Base-by-base conservation (phyloP, 2,329 filamentous ascomycete species). In the Nannizziopsis barbatae region DNA sequence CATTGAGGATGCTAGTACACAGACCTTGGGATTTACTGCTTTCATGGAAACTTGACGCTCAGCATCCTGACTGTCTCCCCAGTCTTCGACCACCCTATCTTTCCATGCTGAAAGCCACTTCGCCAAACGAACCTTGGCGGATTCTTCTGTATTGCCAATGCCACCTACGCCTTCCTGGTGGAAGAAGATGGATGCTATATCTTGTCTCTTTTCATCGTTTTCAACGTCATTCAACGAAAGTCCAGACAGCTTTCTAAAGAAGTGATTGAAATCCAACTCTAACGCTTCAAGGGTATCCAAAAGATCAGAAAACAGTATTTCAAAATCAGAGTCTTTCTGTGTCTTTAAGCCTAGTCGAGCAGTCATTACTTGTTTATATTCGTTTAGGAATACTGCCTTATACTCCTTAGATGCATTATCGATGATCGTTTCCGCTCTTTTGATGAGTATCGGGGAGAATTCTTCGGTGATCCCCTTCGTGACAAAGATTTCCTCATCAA, bases 251-350 rank as follows among this genome's bases (percentile, higher is more conserved):
- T 83, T 77, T 35, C 93, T 78, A 75, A 96, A 96, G 63, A 93
- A 92, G 59, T 93, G 85, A 61, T 94, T 86, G 66, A 95, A 98
- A 63, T 98, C 92, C 2, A 98, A 70, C 60, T 93, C 85, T 14
- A 89, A 70, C 1, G 77, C 76, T 62, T 95, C 84, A 66, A 98
- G 74, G 0, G 79, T 81, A 62, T 95, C 87, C 0, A 98, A 74
- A 9, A 86, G 67, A 48, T 86, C 80, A n/a, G 83, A 88, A 62
- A 90, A 92, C 2, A 96, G 67, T 0, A 75, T 69, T 17, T 93
- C 76, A 57, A 95, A 94, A 63, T 95, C 90, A 0, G 72, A 72
- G 3, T 84, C 77, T 53, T 82, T 80, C 57, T 76, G 74, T 0
- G 71, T 76, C 58, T 79, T 81, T 3, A 96, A 73, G 0, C 92